Conservation (phyloP, 495 filamentous ascomycete species). For the Neurospora tetraspora region DNA sequence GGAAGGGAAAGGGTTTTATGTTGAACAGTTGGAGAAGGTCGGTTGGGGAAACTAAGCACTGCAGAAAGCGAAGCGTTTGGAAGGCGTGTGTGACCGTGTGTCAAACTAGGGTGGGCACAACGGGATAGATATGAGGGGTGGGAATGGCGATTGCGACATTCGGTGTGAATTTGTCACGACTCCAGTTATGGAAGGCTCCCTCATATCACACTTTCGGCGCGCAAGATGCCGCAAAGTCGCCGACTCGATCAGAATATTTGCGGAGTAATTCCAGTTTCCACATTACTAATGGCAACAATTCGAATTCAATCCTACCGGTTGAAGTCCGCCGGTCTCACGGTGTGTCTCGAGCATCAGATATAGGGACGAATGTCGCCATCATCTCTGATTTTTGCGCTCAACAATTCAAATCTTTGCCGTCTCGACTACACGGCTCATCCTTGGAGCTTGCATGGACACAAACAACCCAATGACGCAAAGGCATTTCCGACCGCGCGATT, state of each 20-base stretch:
- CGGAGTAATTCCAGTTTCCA: too few species aligned
- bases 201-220: not conserved
- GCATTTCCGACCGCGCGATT: not conserved
- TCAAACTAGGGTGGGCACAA: not conserved
- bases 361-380: not conserved
- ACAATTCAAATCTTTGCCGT: not conserved
- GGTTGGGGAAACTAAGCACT: not conserved
- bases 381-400: not conserved
- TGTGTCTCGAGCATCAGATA: not conserved
- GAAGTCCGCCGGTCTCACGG: not conserved
- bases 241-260: not conserved
- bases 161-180: not conserved
- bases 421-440: not conserved
- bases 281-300: too few species aligned
- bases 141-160: not conserved
- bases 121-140: not conserved
- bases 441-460: not conserved
- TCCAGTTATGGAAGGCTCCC: not conserved
- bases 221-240: not conserved
- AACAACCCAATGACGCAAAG: not conserved
- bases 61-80: not conserved
- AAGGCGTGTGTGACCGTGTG: not conserved
- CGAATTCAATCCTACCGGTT: not conserved
- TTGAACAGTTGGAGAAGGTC: not conserved
- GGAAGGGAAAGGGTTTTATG: constrained; percentile 8